A percentile compares a stretch with the other conserved stretches of the same genome.
Conservation (phyloP, 768 basidiomycete species). For the Boletellus ananas region DNA sequence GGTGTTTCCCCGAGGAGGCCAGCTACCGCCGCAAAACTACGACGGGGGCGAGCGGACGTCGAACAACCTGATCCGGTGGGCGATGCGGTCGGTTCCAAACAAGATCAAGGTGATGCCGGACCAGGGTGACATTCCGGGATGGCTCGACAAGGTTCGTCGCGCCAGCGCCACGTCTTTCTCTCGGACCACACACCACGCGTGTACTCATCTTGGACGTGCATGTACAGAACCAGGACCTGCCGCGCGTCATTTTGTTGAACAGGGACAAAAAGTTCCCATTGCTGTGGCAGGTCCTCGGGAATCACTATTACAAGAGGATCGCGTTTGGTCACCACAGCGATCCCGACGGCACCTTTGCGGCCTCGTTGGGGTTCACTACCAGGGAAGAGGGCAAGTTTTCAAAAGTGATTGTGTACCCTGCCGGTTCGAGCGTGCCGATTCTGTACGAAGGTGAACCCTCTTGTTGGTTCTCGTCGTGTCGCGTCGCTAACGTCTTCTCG, state of each 20-base stretch:
- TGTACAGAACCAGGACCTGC: slow-evolving; percentile 37
- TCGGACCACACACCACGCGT: not conserved
- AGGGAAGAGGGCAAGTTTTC: slow-evolving; percentile 49
- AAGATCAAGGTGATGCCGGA: slow-evolving; percentile 58
- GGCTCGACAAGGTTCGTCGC: slow-evolving; percentile 61
- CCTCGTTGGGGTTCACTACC: slow-evolving; percentile 55
- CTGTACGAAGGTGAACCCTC: slow-evolving; percentile 61
- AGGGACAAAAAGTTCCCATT: slow-evolving; percentile 75
- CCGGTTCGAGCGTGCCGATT: slow-evolving; percentile 51
- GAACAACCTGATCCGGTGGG: slow-evolving; percentile 72
- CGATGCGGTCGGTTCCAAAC: slow-evolving; percentile 69
- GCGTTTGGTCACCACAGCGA: slow-evolving; percentile 64
- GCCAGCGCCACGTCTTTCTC: too few species aligned
- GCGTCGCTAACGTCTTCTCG: not conserved
- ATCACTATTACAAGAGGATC: slow-evolving; percentile 63
- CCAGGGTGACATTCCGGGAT: slow-evolving; percentile 54
- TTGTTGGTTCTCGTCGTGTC: not conserved
- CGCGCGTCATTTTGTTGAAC: slow-evolving; percentile 65
- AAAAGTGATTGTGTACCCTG: slow-evolving; percentile 70
- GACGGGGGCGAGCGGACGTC: slow-evolving; percentile 68
- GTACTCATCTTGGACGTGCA: not conserved
- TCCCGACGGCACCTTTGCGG: slow-evolving; percentile 56
- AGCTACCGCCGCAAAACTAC: slow-evolving; percentile 59
- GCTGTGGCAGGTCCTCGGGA: slow-evolving; percentile 75
- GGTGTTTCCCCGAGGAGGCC: slow-evolving; percentile 76